phyloP scores from a whole-genome alignment of 768 basidiomycete genomes.

The Ramaria sp. region DNA sequence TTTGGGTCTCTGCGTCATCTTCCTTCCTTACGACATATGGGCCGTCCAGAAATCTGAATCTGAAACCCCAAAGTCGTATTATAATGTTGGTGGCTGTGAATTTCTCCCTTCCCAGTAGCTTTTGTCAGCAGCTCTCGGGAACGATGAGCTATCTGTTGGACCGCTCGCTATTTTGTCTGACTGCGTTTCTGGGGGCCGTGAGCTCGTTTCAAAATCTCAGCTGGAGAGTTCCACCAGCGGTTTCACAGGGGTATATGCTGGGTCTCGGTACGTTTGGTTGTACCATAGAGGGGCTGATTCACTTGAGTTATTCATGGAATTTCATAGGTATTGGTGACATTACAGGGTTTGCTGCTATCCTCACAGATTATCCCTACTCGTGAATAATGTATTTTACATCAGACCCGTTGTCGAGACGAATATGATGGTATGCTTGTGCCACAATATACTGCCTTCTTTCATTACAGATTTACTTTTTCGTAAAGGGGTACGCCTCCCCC shows the following conservation, averaged over 20 bases:
- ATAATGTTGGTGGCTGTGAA: neutral
- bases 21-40: neutral
- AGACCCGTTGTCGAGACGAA: conserved; percentile 76
- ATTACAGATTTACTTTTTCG: neutral
- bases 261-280: conserved; percentile 38
- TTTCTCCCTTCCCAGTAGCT: neutral
- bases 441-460: neutral
- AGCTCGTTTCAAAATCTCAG: conserved; percentile 9
- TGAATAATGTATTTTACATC: conserved; percentile 9
- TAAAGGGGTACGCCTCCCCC: conserved; percentile 55
- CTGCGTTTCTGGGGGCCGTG: conserved; percentile 12
- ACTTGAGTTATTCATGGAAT: neutral
- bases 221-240: conserved; percentile 22
- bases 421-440: conserved; percentile 47
- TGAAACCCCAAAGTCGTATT: neutral
- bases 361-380: neutral
- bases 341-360: conserved; percentile 41
- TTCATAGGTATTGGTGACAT: conserved; percentile 55
- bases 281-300: neutral
- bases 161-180: conserved; percentile 13
- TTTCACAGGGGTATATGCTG: conserved; percentile 37
- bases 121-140: neutral
- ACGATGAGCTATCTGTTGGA: conserved; percentile 9
- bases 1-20: neutral
- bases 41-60: neutral